phyloP scores from a whole-genome alignment of 2,329 filamentous ascomycete species.

The Aspergillus brunneoviolaceus region DNA sequence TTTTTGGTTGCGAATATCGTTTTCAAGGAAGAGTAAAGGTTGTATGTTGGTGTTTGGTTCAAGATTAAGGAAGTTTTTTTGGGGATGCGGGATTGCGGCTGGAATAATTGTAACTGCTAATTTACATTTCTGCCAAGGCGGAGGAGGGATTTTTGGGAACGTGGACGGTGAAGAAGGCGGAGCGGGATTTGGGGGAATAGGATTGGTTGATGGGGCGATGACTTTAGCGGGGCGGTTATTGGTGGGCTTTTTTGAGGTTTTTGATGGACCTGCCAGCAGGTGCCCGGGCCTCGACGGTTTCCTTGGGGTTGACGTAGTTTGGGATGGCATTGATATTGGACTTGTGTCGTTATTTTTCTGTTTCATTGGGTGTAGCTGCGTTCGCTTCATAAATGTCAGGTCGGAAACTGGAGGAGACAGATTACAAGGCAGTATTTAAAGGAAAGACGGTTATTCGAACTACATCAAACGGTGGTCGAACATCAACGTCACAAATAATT shows the following conservation, averaged over 20 bases:
- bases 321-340: too few species aligned
- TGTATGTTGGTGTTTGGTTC: not conserved
- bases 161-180: not conserved
- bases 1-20: not conserved
- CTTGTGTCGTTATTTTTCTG: too few species aligned
- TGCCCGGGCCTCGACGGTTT: too few species aligned
- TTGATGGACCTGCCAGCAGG: not conserved
- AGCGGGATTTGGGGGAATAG: not conserved
- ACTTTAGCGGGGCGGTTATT: conserved; percentile 4
- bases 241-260: not conserved
- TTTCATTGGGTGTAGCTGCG: too few species aligned
- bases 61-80: not conserved
- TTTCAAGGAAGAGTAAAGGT: not conserved
- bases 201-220: not conserved
- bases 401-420: too few species aligned
- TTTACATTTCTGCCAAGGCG: not conserved
- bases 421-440: too few species aligned
- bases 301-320: too few species aligned
- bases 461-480: not conserved
- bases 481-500: conserved; percentile 16
- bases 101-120: not conserved
- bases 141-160: not conserved
- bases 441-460: too few species aligned
- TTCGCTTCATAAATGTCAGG: too few species aligned
- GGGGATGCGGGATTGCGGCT: not conserved